phyloP scores from a whole-genome alignment of 2,329 filamentous ascomycete genomes.

The Fusarium sp. region DNA sequence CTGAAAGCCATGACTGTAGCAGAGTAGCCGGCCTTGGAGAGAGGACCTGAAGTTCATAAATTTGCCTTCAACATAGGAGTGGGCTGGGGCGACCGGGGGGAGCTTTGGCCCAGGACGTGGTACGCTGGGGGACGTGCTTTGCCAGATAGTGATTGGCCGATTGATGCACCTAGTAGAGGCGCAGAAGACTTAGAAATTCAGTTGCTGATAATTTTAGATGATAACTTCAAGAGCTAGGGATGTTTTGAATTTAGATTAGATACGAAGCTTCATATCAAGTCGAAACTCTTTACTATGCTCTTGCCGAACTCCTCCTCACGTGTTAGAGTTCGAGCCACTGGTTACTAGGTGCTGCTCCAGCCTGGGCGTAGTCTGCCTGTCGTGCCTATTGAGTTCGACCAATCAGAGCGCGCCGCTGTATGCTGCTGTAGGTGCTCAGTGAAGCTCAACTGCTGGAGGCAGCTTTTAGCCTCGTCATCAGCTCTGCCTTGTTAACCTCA shows the following conservation, averaged over 20 bases:
- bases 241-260: not conserved
- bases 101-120: slow-evolving; percentile 32
- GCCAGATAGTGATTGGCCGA: slow-evolving; percentile 35
- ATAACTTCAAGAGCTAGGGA: not conserved
- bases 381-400: slow-evolving; percentile 16
- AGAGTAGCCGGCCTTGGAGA: slow-evolving; percentile 47
- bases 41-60: slow-evolving; percentile 42
- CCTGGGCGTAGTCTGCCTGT: not conserved
- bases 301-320: slow-evolving; percentile 42
- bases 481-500: slow-evolving; percentile 47
- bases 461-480: slow-evolving; percentile 67
- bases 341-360: not conserved
- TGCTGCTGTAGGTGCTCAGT: slow-evolving; percentile 17
- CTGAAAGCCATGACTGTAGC: slow-evolving; percentile 70
- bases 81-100: slow-evolving; percentile 29
- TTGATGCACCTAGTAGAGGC: slow-evolving; percentile 3
- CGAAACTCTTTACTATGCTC: slow-evolving; percentile 10
- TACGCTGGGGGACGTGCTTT: slow-evolving; percentile 39
- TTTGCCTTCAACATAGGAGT: slow-evolving; percentile 40
- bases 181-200: not conserved
- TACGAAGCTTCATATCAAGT: not conserved
- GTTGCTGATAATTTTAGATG: not conserved
- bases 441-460: slow-evolving; percentile 52
- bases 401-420: slow-evolving; percentile 37
- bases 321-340: slow-evolving; percentile 34